These are phyloP conservation scores for Trypethelium eluteriae DNA, from an alignment of 495 filamentous ascomycete genomes.

Conservation along the genomic window DNA sequence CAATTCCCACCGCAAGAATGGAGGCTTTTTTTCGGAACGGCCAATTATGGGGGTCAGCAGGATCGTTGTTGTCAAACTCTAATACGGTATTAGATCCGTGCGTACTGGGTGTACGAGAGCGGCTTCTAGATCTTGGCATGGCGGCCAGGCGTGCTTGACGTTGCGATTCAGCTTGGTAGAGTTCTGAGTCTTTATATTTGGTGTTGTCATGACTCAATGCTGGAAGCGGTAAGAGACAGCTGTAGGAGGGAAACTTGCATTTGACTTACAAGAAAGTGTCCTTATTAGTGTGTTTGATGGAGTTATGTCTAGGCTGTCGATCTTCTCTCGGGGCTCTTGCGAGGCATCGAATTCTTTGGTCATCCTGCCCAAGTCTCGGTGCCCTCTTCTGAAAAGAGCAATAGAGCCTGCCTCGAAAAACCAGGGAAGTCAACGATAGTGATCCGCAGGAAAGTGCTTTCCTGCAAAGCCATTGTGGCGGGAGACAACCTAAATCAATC, in stretches of 20 bases:
- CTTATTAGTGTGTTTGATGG: background rate
- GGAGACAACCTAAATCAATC: background rate
- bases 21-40: slow-evolving; percentile 47
- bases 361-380: background rate
- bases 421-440: background rate
- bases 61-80: slow-evolving; percentile 28
- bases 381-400: background rate
- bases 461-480: background rate
- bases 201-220: background rate
- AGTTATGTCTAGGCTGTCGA: background rate
- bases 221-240: background rate
- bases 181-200: slow-evolving; percentile 8
- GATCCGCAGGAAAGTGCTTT: background rate
- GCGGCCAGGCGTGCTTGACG: background rate
- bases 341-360: background rate
- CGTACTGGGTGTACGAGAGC: slow-evolving; percentile 10
- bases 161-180: background rate
- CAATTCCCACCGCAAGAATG: slow-evolving; percentile 50
- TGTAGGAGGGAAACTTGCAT: background rate
- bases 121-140: background rate
- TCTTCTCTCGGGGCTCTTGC: background rate
- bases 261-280: background rate
- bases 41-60: slow-evolving; percentile 32
- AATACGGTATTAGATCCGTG: background rate
- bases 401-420: background rate